Conservation (phyloP, 345 rosid genomes). For the Salix viminalis region DNA sequence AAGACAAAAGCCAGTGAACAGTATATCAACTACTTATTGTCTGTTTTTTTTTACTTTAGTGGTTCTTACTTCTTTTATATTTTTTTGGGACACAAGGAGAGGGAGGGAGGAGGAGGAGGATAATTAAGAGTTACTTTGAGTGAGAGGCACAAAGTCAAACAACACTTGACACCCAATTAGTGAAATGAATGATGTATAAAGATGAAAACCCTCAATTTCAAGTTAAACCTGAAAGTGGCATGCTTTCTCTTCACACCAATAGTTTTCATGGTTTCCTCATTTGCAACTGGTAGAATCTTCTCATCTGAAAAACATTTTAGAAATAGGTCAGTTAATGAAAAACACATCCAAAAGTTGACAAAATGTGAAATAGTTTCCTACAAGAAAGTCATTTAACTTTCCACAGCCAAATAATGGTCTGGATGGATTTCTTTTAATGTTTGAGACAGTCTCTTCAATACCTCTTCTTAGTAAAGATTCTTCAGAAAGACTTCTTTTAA, state of each 20-base stretch:
- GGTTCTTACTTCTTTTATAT: background rate
- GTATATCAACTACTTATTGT: background rate
- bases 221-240: slow-evolving; percentile 49
- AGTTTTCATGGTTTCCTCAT: slow-evolving; percentile 35
- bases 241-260: slow-evolving; percentile 61
- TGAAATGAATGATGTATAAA: background rate
- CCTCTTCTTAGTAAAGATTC: slow-evolving; percentile 28
- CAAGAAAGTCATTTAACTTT: background rate
- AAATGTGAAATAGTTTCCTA: background rate
- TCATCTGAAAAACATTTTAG: slow-evolving; percentile 39
- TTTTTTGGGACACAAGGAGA: background rate
- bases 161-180: background rate
- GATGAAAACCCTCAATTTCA: slow-evolving; percentile 1
- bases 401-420: slow-evolving; percentile 1
- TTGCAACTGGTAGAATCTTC: slow-evolving; percentile 28
- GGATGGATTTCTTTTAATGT: slow-evolving; percentile 4
- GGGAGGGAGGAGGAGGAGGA: too few relatives aligned
- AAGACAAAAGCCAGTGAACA: background rate
- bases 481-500: slow-evolving; percentile 11
- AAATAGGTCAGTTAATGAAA: slow-evolving; percentile 12
- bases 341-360: background rate
- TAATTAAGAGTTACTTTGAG: too few relatives aligned
- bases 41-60: background rate
- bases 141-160: background rate
- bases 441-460: slow-evolving; percentile 19